phyloP scores from a whole-genome alignment of 1,284 basidiomycete genomes.

The Tylopilus sp. region DNA sequence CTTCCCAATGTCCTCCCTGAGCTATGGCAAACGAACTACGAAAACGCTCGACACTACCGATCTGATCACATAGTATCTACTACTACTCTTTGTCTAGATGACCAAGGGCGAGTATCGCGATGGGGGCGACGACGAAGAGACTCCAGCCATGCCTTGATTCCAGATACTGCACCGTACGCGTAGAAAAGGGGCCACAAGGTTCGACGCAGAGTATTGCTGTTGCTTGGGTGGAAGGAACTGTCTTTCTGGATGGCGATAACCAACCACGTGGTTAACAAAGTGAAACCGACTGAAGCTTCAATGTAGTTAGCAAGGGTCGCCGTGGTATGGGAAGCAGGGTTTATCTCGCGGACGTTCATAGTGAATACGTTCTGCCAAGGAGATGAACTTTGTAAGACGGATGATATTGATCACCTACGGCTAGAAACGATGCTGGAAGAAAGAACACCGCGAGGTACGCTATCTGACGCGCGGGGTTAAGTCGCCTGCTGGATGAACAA shows the following conservation, averaged over 20 bases:
- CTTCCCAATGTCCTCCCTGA: too few species aligned
- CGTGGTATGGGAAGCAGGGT: constrained; percentile 19
- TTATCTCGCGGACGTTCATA: constrained; percentile 41
- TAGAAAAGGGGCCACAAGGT: constrained; percentile 21
- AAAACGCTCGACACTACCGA: too few species aligned
- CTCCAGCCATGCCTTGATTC: neutral
- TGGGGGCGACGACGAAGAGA: neutral
- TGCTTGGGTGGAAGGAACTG: constrained; percentile 21
- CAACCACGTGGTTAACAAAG: constrained; percentile 49
- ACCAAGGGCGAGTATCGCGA: too few species aligned
- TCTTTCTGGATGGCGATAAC: constrained; percentile 30
- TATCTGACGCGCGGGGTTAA: constrained; percentile 17
- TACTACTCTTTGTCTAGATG: too few species aligned
- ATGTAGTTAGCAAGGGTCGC: constrained; percentile 42
- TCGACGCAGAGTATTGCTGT: constrained; percentile 1
- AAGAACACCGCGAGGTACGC: constrained; percentile 32
- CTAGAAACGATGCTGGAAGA: constrained; percentile 27
- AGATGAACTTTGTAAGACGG: neutral
- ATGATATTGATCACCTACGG: constrained; percentile 34
- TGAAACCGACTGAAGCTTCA: constrained; percentile 43
- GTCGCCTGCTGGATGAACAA: neutral
- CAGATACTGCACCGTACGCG: neutral
- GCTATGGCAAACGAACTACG: too few species aligned
- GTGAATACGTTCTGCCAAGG: constrained; percentile 34
- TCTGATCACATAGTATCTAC: neutral